A percentile compares a stretch with the other conserved stretches of the same genome.
Evolutionary conservation across 441 rosid species (phyloP).

Genomic region (Populus hybrid): DNA sequence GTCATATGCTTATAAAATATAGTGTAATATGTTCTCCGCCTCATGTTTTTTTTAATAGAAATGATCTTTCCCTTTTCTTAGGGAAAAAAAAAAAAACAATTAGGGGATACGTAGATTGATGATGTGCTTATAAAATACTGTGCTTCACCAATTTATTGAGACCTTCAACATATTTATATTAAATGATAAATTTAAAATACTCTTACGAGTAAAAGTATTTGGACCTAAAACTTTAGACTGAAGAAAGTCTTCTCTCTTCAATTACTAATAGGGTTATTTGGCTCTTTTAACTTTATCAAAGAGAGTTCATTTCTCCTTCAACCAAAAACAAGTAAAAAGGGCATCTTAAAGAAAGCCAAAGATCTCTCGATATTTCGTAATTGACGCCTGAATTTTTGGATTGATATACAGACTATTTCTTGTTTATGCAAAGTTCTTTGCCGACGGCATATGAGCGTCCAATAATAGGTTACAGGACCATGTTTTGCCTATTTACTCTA

Average conservation of each 20-base stretch:
- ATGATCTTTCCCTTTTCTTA: no score
- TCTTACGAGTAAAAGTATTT: not conserved
- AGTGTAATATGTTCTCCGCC: no score
- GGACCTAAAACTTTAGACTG: not conserved
- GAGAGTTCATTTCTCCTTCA: not conserved
- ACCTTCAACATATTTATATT: not conserved
- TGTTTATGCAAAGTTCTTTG: not conserved
- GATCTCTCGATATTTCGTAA: not conserved
- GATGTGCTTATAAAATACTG: no score
- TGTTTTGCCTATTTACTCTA: not conserved
- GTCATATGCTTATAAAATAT: no score
- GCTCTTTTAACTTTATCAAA: not conserved
- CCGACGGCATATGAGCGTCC: constrained; percentile 11
- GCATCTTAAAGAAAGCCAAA: not conserved
- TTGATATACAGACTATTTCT: not conserved
- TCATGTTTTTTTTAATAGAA: no score
- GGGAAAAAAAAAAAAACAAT: no score
- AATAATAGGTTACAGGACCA: constrained; percentile 1
- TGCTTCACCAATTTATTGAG: not conserved
- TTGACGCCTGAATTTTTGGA: not conserved
- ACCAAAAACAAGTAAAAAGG: not conserved
- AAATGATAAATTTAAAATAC: no score
- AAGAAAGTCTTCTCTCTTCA: not conserved
- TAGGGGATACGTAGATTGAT: not conserved
- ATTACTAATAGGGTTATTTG: not conserved